Conservation (phyloP, 768 basidiomycete species). For the Suillus bovinus region DNA sequence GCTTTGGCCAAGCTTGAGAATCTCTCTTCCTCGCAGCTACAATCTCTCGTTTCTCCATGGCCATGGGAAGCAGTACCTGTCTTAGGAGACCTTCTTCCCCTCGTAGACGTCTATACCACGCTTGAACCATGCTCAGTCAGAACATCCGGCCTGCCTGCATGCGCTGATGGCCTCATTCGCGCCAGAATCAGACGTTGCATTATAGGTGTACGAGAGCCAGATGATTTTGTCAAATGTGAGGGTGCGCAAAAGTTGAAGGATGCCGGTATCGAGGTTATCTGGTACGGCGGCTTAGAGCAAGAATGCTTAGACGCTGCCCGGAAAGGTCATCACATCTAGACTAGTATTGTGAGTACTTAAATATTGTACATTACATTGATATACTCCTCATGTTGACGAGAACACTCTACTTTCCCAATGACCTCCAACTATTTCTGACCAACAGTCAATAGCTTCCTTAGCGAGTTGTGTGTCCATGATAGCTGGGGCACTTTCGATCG, state of each 20-base stretch:
- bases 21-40: constrained; percentile 47
- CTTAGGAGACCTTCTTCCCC: constrained; percentile 50
- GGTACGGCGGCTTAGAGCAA: constrained; percentile 71
- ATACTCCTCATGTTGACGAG: neutral
- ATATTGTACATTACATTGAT: neutral
- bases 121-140: constrained; percentile 94
- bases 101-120: constrained; percentile 85
- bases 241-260: constrained; percentile 73
- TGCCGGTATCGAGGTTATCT: constrained; percentile 74
- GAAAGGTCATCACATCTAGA: constrained; percentile 41
- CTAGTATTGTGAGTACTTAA: neutral
- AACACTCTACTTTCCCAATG: neutral
- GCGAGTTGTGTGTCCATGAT: constrained; percentile 19
- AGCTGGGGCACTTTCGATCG: constrained; percentile 21
- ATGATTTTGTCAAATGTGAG: constrained; percentile 93
- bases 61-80: constrained; percentile 22
- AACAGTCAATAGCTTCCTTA: constrained; percentile 19
- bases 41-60: constrained; percentile 31
- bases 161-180: constrained; percentile 79
- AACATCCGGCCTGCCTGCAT: constrained; percentile 83
- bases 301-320: constrained; percentile 83
- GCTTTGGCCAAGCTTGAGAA: constrained; percentile 70
- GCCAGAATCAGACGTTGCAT: constrained; percentile 74
- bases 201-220: constrained; percentile 89
- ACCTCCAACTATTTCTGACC: constrained; percentile 21